A percentile compares a stretch with the other conserved stretches of the same genome.
Evolutionary conservation across 208 protist genomes (phyloP).

Genomic region (Leishmania lainsoni): DNA sequence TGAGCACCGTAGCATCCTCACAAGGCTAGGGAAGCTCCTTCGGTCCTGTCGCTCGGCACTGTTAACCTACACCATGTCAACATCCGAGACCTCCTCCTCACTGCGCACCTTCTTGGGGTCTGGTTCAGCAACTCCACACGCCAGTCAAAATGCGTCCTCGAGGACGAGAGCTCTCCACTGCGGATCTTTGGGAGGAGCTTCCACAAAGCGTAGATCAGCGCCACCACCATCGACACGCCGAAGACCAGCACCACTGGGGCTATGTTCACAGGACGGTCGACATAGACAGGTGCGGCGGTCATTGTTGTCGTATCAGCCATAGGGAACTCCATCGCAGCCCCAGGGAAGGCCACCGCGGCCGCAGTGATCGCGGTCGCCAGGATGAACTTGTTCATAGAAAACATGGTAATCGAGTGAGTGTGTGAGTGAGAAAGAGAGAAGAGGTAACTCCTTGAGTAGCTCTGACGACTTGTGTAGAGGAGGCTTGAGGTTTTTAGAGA

Average conservation of each 20-base stretch:
- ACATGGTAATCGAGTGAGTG: slow-evolving; percentile 1
- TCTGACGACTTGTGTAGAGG: background rate
- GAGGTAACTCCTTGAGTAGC: background rate
- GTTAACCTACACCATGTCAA: background rate
- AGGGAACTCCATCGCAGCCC: background rate
- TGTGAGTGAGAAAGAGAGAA: background rate
- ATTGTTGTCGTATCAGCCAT: slow-evolving; percentile 2
- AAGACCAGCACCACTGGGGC: slow-evolving; percentile 44
- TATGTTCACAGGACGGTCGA: slow-evolving; percentile 28
- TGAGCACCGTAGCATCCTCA: background rate
- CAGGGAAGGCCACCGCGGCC: background rate
- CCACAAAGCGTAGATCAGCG: slow-evolving; percentile 21
- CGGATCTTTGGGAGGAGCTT: slow-evolving; percentile 37
- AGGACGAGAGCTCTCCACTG: slow-evolving; percentile 36
- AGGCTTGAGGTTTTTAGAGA: background rate
- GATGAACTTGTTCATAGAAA: slow-evolving; percentile 5
- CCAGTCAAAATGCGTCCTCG: slow-evolving; percentile 44
- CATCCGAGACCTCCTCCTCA: slow-evolving; percentile 19
- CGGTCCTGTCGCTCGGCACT: background rate
- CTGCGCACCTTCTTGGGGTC: slow-evolving; percentile 24
- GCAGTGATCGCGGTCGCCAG: background rate
- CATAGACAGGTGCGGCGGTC: slow-evolving; percentile 9
- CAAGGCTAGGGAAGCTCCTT: background rate
- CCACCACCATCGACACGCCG: slow-evolving; percentile 24
- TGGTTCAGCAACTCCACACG: slow-evolving; percentile 40